These are phyloP conservation scores for Stagonosporopsis rhizophila DNA, from an alignment of 2,329 filamentous ascomycete genomes.

Conservation along the genomic window DNA sequence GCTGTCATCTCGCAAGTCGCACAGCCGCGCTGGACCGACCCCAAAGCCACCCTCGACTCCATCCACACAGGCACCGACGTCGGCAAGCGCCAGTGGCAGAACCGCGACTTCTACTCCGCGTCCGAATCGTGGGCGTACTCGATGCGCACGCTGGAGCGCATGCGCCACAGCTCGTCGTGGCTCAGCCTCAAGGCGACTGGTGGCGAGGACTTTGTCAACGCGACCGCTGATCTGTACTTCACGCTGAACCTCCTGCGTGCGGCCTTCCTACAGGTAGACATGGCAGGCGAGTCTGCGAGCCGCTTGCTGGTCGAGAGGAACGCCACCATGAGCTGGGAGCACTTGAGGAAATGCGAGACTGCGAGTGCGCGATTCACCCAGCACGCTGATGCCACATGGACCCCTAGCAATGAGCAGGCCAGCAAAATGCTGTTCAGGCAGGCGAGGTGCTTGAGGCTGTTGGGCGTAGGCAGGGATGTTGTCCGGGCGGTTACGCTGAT, in stretches of 20 bases:
- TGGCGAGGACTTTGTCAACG: constrained; percentile 34
- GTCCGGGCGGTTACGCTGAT: constrained; percentile 26
- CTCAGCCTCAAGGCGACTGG: constrained; percentile 25
- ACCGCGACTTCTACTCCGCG: constrained; percentile 28
- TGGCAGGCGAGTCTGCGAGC: constrained; percentile 18
- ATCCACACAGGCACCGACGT: constrained; percentile 36
- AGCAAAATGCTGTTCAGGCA: constrained; percentile 37
- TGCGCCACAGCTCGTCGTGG: constrained; percentile 39
- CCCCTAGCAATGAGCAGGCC: constrained; percentile 30
- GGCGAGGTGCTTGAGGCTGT: constrained; percentile 30
- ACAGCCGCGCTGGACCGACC: constrained; percentile 35
- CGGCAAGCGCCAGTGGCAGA: constrained; percentile 39
- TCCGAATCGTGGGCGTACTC: constrained; percentile 33
- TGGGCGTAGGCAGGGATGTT: constrained; percentile 17
- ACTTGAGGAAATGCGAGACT: constrained; percentile 32
- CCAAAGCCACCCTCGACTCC: constrained; percentile 31
- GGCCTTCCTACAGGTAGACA: constrained; percentile 34
- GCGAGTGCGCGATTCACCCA: constrained; percentile 34
- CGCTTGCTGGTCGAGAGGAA: constrained; percentile 20
- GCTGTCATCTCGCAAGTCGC: constrained; percentile 24
- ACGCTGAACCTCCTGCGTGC: constrained; percentile 35
- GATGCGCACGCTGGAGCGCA: constrained; percentile 36
- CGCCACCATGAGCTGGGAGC: constrained; percentile 20
- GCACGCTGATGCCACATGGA: constrained; percentile 34
- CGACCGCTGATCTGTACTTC: constrained; percentile 34